Evolutionary conservation across 2,329 filamentous ascomycete genomes (phyloP), one percentile per base, ranked within the genome.

Genomic region (Fusarium setosum): DNA sequence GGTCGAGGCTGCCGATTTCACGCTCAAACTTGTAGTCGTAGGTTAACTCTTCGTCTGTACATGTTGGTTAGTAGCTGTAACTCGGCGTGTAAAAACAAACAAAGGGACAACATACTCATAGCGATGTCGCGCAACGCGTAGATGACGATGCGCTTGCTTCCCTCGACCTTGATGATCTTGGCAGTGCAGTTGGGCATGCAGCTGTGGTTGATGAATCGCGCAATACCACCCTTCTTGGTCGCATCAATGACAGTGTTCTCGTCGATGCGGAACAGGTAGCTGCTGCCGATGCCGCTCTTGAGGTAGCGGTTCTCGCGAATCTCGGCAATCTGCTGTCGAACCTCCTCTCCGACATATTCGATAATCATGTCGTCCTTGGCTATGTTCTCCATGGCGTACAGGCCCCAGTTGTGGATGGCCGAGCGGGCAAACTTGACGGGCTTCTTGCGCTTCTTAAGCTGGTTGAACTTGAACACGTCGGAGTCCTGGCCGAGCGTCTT

Each of bases 11-110:
- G 74, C 94, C 94, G 74, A 96, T 93, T 80, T 99, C 96, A 72
- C 96, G 92, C 83, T 99, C 96, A 78, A 99, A 99, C 80, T 99
- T 99, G 87, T 99, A 99, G 83, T 99, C 96, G 82, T 99, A 99
- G 3, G 96, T 99, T 77, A 99, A 89, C 84, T 99, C 96, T 81
- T 99, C 96, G 77, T 97, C 96, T 99, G 75, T 63, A 63, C 75
- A 74, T 61, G 56, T 55, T 49, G 48, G 59, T 70, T 53, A 72
- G 63, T 24, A 44, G 24, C 23, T 20, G 51, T 24, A 11, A 23
- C 2, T 26, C 24, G 8, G n/a, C 13, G 15, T 45, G 34, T 20
- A 45, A 24, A 52, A n/a, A 13, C 6, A 34, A 5, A 17, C 18
- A 12, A 26, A 24, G 15, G 11, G 34, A 41, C 35, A 41, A 88